A percentile compares a stretch with the other conserved stretches of the same genome.
These are phyloP conservation scores for Clarireedia hainanense DNA, from an alignment of 2,329 filamentous ascomycete species.

Conservation along the genomic window DNA sequence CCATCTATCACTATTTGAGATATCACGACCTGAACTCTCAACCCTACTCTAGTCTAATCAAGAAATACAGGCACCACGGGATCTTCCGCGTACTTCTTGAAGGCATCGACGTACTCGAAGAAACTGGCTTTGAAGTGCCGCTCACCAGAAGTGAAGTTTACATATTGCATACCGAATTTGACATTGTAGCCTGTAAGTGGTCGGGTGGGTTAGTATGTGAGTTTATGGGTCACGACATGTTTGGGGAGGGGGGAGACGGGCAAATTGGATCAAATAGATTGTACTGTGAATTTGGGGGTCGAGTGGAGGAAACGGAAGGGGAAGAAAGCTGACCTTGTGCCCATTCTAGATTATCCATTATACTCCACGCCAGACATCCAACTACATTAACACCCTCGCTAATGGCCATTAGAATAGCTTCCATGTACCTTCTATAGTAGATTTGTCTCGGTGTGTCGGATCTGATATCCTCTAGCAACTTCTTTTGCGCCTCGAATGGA, in stretches of 20 bases:
- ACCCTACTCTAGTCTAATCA: background rate
- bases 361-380: constrained; percentile 80
- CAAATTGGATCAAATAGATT: background rate
- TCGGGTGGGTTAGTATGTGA: background rate
- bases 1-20: too few relatives aligned
- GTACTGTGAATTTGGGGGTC: background rate
- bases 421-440: constrained; percentile 72
- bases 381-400: constrained; percentile 72
- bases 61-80: constrained; percentile 21
- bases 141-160: constrained; percentile 33
- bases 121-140: constrained; percentile 23
- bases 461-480: constrained; percentile 40
- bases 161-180: constrained; percentile 27
- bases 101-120: constrained; percentile 25
- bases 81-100: constrained; percentile 23
- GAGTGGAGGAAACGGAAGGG: background rate
- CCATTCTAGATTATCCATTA: constrained; percentile 52
- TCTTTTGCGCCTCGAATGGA: constrained; percentile 20
- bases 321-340: constrained; percentile 31
- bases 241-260: background rate
- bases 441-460: constrained; percentile 70
- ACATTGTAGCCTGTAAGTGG: constrained; percentile 12
- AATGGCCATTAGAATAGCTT: constrained; percentile 56
- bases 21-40: background rate
- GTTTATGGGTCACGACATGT: background rate